phyloP scores from a whole-genome alignment of 768 basidiomycete species.

The Rhizopogon roseolus region DNA sequence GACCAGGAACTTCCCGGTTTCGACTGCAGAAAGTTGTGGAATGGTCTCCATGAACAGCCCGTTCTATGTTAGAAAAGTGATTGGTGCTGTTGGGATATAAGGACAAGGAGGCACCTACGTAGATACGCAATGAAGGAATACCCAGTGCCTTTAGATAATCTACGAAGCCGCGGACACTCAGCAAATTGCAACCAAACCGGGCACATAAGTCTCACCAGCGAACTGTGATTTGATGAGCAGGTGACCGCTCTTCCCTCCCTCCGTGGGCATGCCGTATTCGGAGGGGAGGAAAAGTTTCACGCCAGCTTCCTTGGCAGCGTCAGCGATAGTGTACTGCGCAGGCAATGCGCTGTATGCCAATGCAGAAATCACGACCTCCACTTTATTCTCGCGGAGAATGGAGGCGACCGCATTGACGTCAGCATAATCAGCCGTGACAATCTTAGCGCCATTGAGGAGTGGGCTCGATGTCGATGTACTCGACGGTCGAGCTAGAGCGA shows the following conservation, averaged over 20 bases:
- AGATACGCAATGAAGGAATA: constrained; percentile 26
- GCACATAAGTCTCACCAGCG: constrained; percentile 16
- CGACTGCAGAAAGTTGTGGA: constrained; percentile 23
- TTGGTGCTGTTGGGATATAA: not conserved
- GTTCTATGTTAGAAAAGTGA: constrained; percentile 16
- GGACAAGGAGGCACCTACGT: constrained; percentile 16
- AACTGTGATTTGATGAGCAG: constrained; percentile 21
- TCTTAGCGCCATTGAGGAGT: constrained; percentile 20
- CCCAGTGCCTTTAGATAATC: constrained; percentile 25
- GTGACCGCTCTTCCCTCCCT: constrained; percentile 23
- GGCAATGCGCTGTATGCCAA: constrained; percentile 22
- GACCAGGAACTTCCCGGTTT: constrained; percentile 24
- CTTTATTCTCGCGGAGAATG: constrained; percentile 25
- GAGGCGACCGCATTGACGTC: constrained; percentile 19
- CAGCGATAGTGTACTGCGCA: constrained; percentile 23
- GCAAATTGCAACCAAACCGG: not conserved
- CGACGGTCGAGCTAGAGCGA: constrained; percentile 18
- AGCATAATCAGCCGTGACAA: constrained; percentile 23
- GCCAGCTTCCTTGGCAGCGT: constrained; percentile 31
- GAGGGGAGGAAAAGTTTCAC: constrained; percentile 36
- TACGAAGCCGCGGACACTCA: constrained; percentile 3
- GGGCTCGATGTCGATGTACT: constrained; percentile 15
- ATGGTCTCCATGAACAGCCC: constrained; percentile 30
- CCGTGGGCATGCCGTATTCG: constrained; percentile 32
- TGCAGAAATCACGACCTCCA: constrained; percentile 31